Conservation (phyloP, 192 early-diverging fungal species). For the Umbelopsis ramanniana region DNA sequence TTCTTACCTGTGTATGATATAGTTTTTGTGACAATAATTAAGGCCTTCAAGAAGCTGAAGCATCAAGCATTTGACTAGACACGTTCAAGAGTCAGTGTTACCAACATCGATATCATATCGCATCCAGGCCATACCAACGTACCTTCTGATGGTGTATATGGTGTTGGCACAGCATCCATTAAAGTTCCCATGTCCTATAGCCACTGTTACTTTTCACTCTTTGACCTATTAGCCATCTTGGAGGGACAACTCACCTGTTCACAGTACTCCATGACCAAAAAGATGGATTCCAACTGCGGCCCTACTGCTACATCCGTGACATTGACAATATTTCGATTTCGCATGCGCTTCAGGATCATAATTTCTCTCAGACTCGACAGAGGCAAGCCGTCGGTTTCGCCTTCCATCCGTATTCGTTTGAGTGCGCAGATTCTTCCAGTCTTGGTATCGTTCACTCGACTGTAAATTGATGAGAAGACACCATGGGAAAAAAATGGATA, state of each 20-base stretch:
- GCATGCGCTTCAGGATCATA: slow-evolving; percentile 62
- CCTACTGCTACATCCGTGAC: slow-evolving; percentile 77
- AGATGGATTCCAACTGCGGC: slow-evolving; percentile 66
- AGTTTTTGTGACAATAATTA: slow-evolving; percentile 68
- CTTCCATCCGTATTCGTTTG: slow-evolving; percentile 59
- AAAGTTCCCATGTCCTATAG: slow-evolving; percentile 53
- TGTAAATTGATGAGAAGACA: neutral
- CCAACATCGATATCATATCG: neutral
- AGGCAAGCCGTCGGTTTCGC: slow-evolving; percentile 68
- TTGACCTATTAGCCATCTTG: neutral
- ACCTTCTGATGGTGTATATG: slow-evolving; percentile 61
- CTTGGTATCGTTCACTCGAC: slow-evolving; percentile 59
- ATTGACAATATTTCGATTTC: slow-evolving; percentile 76
- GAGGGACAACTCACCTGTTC: slow-evolving; percentile 60
- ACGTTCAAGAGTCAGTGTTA: neutral
- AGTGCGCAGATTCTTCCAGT: slow-evolving; percentile 52
- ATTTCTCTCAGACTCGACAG: slow-evolving; percentile 81
- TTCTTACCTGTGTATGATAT: slow-evolving; percentile 55
- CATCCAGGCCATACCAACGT: neutral
- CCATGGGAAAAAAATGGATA: too few relatives aligned
- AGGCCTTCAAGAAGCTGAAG: slow-evolving; percentile 73
- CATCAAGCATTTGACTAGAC: slow-evolving; percentile 71
- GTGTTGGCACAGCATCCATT: slow-evolving; percentile 59
- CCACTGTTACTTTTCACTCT: neutral
- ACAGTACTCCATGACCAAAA: slow-evolving; percentile 93